Percentiles rank a stretch among this genome's conserved stretches.
Evolutionary conservation across 768 basidiomycete genomes (phyloP).

Genomic region (Trametes punicea): DNA sequence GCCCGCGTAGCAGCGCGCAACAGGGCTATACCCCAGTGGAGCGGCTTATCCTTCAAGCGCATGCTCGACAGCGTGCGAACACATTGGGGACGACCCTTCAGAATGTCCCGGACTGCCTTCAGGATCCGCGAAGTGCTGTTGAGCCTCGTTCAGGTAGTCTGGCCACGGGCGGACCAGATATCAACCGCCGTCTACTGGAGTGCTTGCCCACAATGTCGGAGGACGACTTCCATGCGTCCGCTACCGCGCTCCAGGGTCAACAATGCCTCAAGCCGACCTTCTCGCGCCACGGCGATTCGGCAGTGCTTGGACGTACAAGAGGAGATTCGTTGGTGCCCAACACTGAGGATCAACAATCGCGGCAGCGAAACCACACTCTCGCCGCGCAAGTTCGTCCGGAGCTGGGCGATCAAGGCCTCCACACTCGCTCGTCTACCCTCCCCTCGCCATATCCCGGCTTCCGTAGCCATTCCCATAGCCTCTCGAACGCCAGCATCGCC

Average conservation of each 20-base stretch:
- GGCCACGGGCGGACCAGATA: background rate
- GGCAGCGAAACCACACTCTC: constrained; percentile 29
- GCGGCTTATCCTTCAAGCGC: constrained; percentile 62
- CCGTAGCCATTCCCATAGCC: background rate
- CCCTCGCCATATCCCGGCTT: constrained; percentile 24
- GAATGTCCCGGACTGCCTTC: constrained; percentile 21
- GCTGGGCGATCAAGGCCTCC: constrained; percentile 16
- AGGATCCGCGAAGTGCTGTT: background rate
- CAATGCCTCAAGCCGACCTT: background rate
- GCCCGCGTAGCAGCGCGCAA: constrained; percentile 30
- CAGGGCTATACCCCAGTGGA: constrained; percentile 68
- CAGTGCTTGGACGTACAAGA: background rate
- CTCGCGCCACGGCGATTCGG: background rate
- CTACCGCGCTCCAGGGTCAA: constrained; percentile 3
- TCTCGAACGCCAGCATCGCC: constrained; percentile 2
- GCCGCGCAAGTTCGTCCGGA: constrained; percentile 20
- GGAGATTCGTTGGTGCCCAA: background rate
- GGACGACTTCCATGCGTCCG: constrained; percentile 34
- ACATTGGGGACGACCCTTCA: constrained; percentile 27
- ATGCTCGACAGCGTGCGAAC: constrained; percentile 29
- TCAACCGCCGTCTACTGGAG: constrained; percentile 22
- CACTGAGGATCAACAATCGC: constrained; percentile 4
- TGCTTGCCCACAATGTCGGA: constrained; percentile 32
- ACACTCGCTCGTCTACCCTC: constrained; percentile 26
- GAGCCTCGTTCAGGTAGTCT: background rate